Base-by-base conservation (phyloP, 148 eudicot genomes). In the Fagopyrum tataricum region DNA sequence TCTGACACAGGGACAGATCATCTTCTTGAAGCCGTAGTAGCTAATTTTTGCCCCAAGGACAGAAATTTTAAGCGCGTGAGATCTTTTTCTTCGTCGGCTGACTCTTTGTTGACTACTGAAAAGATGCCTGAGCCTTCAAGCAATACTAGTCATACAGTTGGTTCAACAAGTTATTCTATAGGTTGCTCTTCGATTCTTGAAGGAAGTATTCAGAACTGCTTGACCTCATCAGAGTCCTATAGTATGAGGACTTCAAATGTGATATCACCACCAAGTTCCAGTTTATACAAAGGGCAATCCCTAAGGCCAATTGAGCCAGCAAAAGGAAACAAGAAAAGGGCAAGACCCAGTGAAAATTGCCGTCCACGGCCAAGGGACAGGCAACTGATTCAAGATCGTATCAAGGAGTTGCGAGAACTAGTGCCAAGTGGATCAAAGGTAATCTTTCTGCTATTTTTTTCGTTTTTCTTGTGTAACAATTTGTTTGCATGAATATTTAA, bases 351-450 rank as follows among this genome's bases (percentile, higher is more conserved):
- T 73, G 97, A 93, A 79, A 91, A 81, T 80, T 75, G 82, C 47
- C 85, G 94, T 61, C 94, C 98, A 21, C 84, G 97, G 77, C 98
- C 98, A 49, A 89, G 98, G 81, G 98, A 93, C 77, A 87, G 98
- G 73, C 98, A 93, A 73, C 79, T 93, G 77, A 91, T 93, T 78
- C 96, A 91, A 84, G 97, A 93, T 80, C 97, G 98, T 13, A 86
- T 93, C 73, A 93, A 91, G 78, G 95, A 93, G 79, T 81, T 91
- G 46, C 85, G 98, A 13, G 89, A 91, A 37, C 90, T 93, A 67
- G 93, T 93, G 66, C 95, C 98, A 44, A 91, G 80, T 76, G 98
- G 98, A 78, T 85, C 94, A 70, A 93, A 91, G 89, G 98, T 93
- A 75, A 76, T 59, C 6, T 18, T 49, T 5, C 37, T 47, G 20